These are phyloP conservation scores for Alternaria alternata DNA, from an alignment of 2,329 filamentous ascomycete genomes.

Conservation along the genomic window DNA sequence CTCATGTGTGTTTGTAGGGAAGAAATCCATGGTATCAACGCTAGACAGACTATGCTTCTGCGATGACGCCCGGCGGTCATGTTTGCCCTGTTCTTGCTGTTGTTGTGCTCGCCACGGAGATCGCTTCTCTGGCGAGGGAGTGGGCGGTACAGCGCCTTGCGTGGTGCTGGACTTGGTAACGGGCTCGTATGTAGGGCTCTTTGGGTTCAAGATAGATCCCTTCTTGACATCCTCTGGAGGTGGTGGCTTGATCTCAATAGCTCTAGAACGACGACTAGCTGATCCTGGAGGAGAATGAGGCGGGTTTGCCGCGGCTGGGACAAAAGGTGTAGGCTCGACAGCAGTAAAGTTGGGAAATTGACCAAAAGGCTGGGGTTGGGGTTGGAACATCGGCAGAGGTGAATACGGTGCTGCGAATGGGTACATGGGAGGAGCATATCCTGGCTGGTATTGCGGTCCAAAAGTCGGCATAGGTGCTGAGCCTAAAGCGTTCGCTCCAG, in stretches of 20 bases:
- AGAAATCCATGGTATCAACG: conserved; percentile 53
- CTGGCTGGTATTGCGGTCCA: conserved; percentile 36
- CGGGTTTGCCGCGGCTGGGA: conserved; percentile 22
- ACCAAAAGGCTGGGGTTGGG: conserved; percentile 27
- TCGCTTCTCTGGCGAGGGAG: conserved; percentile 45
- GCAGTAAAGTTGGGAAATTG: conserved; percentile 26
- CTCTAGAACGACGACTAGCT: conserved; percentile 49
- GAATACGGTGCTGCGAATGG: conserved; percentile 34
- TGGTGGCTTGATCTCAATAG: conserved; percentile 52
- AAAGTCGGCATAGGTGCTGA: conserved; percentile 27
- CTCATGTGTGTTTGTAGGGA: conserved; percentile 52
- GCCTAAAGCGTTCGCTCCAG: conserved; percentile 17
- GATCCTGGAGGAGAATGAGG: conserved; percentile 43
- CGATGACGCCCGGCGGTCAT: conserved; percentile 28
- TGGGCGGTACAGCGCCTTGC: conserved; percentile 34
- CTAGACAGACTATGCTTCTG: conserved; percentile 51
- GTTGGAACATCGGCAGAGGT: conserved; percentile 40
- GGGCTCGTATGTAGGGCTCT: conserved; percentile 53
- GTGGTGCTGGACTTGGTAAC: conserved; percentile 21
- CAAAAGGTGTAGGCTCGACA: conserved; percentile 33
- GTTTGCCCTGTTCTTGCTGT: conserved; percentile 20
- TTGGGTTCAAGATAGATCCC: conserved; percentile 47
- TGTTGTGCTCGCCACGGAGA: conserved; percentile 39
- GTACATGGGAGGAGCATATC: conserved; percentile 35
- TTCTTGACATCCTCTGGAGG: conserved; percentile 42